Conservation (phyloP, 768 basidiomycete species). For the Polyporus arcularius region DNA sequence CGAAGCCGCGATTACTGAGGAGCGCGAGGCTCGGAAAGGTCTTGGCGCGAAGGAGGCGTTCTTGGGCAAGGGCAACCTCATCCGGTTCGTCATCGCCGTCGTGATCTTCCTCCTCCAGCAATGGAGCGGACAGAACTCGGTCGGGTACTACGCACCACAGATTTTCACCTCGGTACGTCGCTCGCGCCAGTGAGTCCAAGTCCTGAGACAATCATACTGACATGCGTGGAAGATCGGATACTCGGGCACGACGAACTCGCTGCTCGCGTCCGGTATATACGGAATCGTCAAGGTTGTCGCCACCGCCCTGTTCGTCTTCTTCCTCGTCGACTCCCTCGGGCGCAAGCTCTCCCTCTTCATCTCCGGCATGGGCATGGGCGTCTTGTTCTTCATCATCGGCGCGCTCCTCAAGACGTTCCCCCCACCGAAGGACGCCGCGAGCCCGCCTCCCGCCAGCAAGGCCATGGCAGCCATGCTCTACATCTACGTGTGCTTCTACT, state of each 20-base stretch:
- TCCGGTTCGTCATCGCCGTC: constrained; percentile 83
- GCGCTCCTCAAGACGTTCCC: constrained; percentile 82
- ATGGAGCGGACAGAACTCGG: constrained; percentile 84
- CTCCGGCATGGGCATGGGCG: constrained; percentile 79
- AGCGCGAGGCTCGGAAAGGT: constrained; percentile 61
- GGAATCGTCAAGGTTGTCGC: constrained; percentile 68
- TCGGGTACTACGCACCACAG: constrained; percentile 74
- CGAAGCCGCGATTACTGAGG: constrained; percentile 75
- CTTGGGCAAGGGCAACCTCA: constrained; percentile 80
- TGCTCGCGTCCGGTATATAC: constrained; percentile 78
- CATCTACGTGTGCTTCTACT: constrained; percentile 86
- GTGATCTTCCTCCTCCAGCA: constrained; percentile 80
- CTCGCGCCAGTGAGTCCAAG: neutral
- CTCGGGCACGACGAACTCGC: constrained; percentile 54
- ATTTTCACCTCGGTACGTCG: constrained; percentile 63
- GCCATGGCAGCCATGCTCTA: constrained; percentile 89
- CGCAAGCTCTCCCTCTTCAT: constrained; percentile 71
- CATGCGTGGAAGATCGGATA: constrained; percentile 68
- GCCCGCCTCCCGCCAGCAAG: constrained; percentile 52
- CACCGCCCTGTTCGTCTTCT: constrained; percentile 65
- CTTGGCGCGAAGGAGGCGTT: constrained; percentile 69
- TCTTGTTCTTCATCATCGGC: constrained; percentile 80
- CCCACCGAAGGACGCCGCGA: constrained; percentile 38
- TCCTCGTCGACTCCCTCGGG: constrained; percentile 67
- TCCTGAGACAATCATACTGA: neutral